Conservation (phyloP, 129 eudicot species). For the Chrysanthemum makinoi region DNA sequence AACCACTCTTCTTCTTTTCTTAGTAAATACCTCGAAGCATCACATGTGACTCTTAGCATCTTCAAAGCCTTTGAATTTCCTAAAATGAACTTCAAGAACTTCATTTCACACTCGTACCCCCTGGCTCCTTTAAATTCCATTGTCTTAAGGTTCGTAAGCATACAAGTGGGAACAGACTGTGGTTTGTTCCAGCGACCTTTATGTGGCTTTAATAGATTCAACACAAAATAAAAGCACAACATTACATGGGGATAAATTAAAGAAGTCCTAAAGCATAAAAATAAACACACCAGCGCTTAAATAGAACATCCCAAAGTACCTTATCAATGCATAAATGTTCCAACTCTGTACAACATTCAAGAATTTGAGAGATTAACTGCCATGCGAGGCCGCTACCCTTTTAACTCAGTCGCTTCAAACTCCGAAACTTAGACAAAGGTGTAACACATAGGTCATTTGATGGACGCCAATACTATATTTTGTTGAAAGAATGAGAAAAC, state of each 20-base stretch:
- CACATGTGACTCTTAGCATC: neutral
- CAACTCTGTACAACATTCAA: no score
- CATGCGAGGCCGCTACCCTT: neutral
- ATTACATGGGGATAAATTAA: neutral
- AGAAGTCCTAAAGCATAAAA: neutral
- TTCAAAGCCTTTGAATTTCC: neutral
- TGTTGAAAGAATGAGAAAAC: neutral
- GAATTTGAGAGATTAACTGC: neutral
- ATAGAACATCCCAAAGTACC: neutral
- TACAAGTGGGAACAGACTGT: neutral
- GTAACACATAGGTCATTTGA: neutral
- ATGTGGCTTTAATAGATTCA: neutral
- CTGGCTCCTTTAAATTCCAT: neutral
- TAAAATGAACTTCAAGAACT: neutral
- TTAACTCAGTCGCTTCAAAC: neutral
- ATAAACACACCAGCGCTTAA: neutral
- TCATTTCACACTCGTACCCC: neutral
- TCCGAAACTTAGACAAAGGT: neutral
- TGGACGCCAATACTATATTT: no score
- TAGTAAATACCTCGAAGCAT: neutral
- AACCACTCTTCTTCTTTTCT: neutral
- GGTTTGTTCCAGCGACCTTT: neutral
- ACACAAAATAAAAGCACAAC: neutral
- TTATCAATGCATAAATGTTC: neutral
- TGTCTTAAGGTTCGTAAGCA: neutral